Evolutionary conservation across 345 rosid genomes (phyloP).

Genomic region (Sonneratia alba): DNA sequence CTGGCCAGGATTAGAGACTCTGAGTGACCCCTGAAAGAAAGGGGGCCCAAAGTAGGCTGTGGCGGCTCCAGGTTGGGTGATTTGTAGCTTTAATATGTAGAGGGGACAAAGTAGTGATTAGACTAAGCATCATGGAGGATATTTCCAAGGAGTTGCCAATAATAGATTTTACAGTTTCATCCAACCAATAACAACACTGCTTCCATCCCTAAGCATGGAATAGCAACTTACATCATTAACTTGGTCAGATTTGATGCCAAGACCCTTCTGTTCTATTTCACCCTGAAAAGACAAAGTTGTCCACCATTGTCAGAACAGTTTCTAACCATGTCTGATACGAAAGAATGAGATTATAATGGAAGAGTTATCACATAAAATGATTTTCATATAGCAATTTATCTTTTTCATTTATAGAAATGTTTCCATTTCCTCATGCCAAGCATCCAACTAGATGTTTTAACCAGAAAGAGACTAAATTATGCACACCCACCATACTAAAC

Average conservation of each 20-base stretch:
- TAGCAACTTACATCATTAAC: conserved; percentile 51
- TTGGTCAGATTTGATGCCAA: conserved; percentile 42
- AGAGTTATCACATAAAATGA: neutral
- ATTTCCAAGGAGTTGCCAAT: neutral
- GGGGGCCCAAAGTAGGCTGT: neutral
- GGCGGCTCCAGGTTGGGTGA: neutral
- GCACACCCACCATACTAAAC: conserved; percentile 51
- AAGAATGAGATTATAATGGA: neutral
- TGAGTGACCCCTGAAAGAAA: neutral
- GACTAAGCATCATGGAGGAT: neutral
- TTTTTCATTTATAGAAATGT: neutral
- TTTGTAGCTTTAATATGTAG: neutral
- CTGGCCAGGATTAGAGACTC: neutral
- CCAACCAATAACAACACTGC: neutral
- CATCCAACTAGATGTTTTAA: neutral
- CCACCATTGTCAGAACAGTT: conserved; percentile 4
- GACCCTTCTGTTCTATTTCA: conserved; percentile 60
- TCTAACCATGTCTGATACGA: neutral
- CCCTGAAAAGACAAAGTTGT: conserved; percentile 34
- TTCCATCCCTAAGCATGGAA: conserved; percentile 4
- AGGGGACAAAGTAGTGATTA: neutral
- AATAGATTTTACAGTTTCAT: neutral
- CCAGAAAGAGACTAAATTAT: too few relatives aligned
- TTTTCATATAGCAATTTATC: neutral
- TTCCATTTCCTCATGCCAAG: neutral